Evolutionary conservation across 73 alveolate genomes (phyloP).

Genomic region (Uronychia setigera): DNA sequence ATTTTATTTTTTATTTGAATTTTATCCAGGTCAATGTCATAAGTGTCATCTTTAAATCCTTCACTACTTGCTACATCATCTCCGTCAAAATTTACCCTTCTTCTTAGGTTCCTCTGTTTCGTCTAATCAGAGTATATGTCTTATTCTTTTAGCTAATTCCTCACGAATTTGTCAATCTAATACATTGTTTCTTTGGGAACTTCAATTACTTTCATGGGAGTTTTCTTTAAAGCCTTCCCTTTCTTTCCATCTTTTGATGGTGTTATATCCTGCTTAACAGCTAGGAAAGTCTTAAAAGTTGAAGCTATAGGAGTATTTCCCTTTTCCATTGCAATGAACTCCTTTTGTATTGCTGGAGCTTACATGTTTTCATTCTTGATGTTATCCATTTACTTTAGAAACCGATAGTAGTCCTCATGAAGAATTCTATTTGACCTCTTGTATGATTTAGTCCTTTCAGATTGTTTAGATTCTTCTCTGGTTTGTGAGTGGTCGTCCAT

Average conservation of each 20-base stretch:
- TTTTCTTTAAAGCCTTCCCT: background rate
- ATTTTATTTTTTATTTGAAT: background rate
- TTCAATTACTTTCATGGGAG: background rate
- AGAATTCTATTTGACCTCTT: background rate
- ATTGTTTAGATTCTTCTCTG: background rate
- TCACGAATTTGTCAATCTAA: background rate
- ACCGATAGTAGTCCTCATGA: background rate
- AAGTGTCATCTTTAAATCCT: background rate
- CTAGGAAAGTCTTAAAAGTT: background rate
- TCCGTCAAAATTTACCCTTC: background rate
- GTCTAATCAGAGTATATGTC: background rate
- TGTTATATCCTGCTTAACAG: background rate
- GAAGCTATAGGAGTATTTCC: background rate
- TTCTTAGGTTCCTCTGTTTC: background rate
- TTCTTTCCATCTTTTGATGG: background rate
- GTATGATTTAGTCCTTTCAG: background rate
- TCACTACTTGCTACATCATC: background rate
- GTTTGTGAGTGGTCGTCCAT: background rate
- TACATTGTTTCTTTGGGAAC: background rate
- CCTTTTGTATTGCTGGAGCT: background rate
- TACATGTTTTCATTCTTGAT: background rate
- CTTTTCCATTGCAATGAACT: background rate
- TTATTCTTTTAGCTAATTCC: background rate
- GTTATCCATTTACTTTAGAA: background rate
- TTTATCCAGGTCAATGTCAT: background rate